Evolutionary conservation across 176 grass and related monocot species (phyloP).

Genomic region (Eleusine indica): DNA sequence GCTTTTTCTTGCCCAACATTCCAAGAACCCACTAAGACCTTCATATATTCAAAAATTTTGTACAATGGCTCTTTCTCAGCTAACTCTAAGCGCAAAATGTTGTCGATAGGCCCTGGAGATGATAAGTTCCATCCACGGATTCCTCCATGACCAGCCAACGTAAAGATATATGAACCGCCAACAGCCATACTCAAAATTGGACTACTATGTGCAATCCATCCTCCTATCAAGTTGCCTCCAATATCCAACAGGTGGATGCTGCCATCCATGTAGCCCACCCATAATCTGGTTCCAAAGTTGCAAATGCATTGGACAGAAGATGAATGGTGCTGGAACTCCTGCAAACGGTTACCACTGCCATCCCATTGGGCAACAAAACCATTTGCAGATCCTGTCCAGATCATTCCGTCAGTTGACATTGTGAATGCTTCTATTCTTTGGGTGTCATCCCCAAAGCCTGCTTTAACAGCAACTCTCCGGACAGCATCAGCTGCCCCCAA

Average conservation of each 20-base stretch:
- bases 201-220: conserved; percentile 71
- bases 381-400: conserved; percentile 83
- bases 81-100: conserved; percentile 55
- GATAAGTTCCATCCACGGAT: conserved; percentile 74
- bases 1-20: conserved; percentile 93
- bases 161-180: conserved; percentile 78
- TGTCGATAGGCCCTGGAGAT: conserved; percentile 73
- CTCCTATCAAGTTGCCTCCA: conserved; percentile 65
- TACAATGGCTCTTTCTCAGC: conserved; percentile 53
- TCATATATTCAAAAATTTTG: conserved; percentile 60
- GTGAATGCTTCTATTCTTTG: conserved; percentile 70
- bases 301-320: conserved; percentile 65
- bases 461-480: conserved; percentile 73
- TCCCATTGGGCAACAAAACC: conserved; percentile 71
- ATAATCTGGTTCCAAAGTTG: conserved; percentile 68
- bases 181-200: conserved; percentile 69
- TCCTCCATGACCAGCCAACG: conserved; percentile 74
- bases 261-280: conserved; percentile 81
- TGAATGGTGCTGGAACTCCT: conserved; percentile 69
- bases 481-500: conserved; percentile 86
- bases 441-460: conserved; percentile 81
- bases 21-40: conserved; percentile 76
- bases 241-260: conserved; percentile 68
- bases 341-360: conserved; percentile 66
- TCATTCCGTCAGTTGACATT: conserved; percentile 71